Evolutionary conservation across 164 flowering plant genomes (phyloP).

Genomic region (Brasenia schreberi): DNA sequence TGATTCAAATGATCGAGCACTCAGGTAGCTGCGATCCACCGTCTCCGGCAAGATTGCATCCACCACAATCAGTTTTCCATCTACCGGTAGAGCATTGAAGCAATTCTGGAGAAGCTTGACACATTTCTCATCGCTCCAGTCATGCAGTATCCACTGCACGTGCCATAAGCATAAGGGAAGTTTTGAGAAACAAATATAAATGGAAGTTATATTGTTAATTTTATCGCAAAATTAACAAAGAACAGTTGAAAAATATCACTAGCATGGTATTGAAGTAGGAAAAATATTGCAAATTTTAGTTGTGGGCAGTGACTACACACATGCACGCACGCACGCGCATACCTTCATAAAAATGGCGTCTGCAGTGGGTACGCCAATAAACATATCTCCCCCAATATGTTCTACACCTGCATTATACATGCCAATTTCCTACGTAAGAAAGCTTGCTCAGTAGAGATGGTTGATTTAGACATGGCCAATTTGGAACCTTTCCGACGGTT

Average conservation of each 20-base stretch:
- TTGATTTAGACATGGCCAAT: no score
- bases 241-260: no score
- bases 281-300: no score
- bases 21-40: neutral
- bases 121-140: conserved; percentile 15
- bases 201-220: neutral
- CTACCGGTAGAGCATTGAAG: conserved; percentile 15
- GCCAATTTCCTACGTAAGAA: neutral
- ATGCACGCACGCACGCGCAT: neutral
- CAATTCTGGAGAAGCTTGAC: conserved; percentile 13
- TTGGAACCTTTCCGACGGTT: no score
- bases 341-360: conserved; percentile 34
- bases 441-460: neutral
- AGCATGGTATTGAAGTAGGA: no score
- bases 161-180: neutral
- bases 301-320: neutral
- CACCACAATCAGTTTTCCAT: conserved; percentile 14
- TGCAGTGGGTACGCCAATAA: conserved; percentile 17
- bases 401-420: conserved; percentile 8
- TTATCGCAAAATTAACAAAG: neutral
- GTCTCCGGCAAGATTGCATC: conserved; percentile 2
- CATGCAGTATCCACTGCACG: conserved; percentile 13
- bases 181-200: neutral
- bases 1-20: neutral
- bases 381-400: conserved; percentile 28